phyloP scores from a whole-genome alignment of 23 red algal species.

The Cyanidium caldarium region DNA sequence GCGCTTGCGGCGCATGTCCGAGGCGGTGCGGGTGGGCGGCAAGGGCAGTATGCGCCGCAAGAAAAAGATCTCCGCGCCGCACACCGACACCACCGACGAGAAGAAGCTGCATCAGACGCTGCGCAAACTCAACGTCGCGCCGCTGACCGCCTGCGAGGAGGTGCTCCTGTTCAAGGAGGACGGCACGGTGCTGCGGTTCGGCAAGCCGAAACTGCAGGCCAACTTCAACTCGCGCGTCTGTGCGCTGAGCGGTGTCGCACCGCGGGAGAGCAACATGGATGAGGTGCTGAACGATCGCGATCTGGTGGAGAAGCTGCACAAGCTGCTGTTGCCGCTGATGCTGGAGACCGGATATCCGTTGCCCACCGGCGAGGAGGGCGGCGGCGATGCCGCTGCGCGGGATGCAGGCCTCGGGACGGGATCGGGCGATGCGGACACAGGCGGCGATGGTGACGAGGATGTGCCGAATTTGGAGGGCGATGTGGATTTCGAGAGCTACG shows the following conservation, averaged over 20 bases:
- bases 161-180: constrained; percentile 85
- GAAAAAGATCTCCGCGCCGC: constrained; percentile 61
- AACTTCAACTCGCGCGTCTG: background rate
- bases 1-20: constrained; percentile 77
- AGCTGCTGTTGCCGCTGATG: too few relatives aligned
- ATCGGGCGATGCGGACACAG: too few relatives aligned
- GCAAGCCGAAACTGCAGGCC: constrained; percentile 41
- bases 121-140: constrained; percentile 54
- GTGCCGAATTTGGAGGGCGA: too few relatives aligned
- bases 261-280: background rate
- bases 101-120: constrained; percentile 75
- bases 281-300: background rate
- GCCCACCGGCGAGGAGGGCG: too few relatives aligned
- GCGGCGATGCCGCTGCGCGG: too few relatives aligned
- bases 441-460: too few relatives aligned
- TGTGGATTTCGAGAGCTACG: too few relatives aligned
- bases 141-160: constrained; percentile 77
- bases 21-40: constrained; percentile 66
- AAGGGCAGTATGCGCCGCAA: constrained; percentile 92
- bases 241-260: background rate
- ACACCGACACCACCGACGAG: constrained; percentile 76
- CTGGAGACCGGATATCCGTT: too few relatives aligned
- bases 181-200: constrained; percentile 69
- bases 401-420: too few relatives aligned
- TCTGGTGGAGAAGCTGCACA: too few relatives aligned